phyloP scores from a whole-genome alignment of 2,329 filamentous ascomycete genomes.

The Zasmidium angulare region DNA sequence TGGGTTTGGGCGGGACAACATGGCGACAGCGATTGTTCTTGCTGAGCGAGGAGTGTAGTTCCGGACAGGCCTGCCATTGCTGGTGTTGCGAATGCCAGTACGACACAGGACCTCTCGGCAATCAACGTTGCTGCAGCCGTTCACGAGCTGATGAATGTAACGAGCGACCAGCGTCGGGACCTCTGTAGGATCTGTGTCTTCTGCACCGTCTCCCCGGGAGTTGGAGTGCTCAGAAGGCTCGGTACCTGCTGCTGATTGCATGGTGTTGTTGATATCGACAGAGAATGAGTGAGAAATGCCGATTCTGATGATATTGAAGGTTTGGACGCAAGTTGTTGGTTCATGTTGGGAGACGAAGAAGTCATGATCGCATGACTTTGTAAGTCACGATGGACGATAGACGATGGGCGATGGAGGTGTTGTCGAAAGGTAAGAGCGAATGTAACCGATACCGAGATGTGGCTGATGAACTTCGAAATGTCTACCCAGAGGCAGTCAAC shows the following conservation, averaged over 20 bases:
- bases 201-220: not conserved
- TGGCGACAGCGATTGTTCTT: constrained; percentile 71
- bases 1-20: constrained; percentile 74
- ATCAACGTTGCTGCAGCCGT: constrained; percentile 67
- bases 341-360: not conserved
- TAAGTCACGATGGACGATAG: not conserved
- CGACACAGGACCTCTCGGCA: constrained; percentile 76
- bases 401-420: no score
- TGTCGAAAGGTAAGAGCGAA: not conserved
- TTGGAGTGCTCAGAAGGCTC: not conserved
- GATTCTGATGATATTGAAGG: no score
- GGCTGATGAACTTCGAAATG: no score
- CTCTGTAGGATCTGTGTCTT: not conserved
- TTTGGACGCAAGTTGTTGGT: not conserved
- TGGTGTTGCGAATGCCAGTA: constrained; percentile 66
- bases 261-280: not conserved
- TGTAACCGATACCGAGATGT: not conserved
- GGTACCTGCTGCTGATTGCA: not conserved
- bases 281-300: not conserved
- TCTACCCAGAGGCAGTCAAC: no score
- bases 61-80: constrained; percentile 65
- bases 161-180: constrained; percentile 8
- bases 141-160: constrained; percentile 68
- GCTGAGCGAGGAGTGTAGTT: constrained; percentile 78
- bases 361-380: not conserved